Evolutionary conservation across 2,329 filamentous ascomycete genomes (phyloP).

Genomic region (Elsinoe perseae): DNA sequence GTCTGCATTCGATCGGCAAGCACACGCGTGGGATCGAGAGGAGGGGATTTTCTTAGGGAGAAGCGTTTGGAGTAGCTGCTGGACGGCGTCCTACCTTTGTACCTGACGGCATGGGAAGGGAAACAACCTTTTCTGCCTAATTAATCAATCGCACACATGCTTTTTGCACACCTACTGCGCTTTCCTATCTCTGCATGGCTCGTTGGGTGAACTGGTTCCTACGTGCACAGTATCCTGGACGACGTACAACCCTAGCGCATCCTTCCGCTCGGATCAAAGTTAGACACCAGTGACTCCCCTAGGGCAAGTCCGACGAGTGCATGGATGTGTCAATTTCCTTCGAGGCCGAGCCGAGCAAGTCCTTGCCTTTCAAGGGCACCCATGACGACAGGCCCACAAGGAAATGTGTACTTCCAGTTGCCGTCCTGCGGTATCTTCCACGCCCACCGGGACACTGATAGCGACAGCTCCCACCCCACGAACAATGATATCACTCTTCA

Average conservation of each 20-base stretch:
- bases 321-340: not conserved
- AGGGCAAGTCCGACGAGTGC: not conserved
- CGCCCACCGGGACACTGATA: not conserved
- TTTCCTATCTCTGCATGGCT: not conserved
- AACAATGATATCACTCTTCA: conserved; percentile 1
- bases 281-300: not conserved
- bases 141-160: conserved; percentile 10
- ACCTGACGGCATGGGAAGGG: not conserved
- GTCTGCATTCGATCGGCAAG: not conserved
- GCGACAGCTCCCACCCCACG: not conserved
- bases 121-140: not conserved
- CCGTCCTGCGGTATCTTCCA: not conserved
- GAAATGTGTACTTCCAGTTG: too few relatives aligned
- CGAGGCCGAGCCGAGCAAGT: not conserved
- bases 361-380: not conserved
- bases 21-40: not conserved
- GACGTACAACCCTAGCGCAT: not conserved
- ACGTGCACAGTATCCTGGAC: not conserved
- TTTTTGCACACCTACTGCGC: not conserved
- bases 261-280: not conserved
- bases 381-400: too few relatives aligned
- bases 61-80: conserved; percentile 1
- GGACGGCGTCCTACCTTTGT: conserved; percentile 11
- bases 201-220: conserved; percentile 3
- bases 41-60: not conserved